Evolutionary conservation across 331 rosid species (phyloP).

Genomic region (Cucumis variabilis): DNA sequence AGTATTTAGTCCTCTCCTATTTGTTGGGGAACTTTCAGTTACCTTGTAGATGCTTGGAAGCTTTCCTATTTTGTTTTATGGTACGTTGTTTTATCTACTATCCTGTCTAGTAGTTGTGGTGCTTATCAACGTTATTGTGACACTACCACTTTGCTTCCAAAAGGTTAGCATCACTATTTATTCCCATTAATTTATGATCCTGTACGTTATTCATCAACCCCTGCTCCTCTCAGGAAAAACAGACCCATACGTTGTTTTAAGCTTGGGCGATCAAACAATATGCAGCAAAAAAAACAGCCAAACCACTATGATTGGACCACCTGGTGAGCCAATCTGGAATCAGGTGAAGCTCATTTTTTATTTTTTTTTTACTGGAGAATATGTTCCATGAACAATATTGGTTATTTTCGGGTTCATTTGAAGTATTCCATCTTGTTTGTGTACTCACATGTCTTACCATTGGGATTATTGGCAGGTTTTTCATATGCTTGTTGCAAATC

Average conservation of each 20-base stretch:
- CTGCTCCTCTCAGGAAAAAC: constrained; percentile 74
- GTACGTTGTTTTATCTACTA: constrained; percentile 48
- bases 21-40: constrained; percentile 92
- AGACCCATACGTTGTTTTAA: constrained; percentile 87
- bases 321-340: constrained; percentile 99
- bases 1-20: no score
- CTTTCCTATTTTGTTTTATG: constrained; percentile 82
- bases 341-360: constrained; percentile 62
- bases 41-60: constrained; percentile 97
- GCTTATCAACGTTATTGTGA: neutral
- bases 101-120: neutral
- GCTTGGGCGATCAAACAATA: constrained; percentile 83
- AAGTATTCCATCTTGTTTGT: constrained; percentile 36
- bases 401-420: neutral
- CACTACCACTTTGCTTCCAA: neutral
- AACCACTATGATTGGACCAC: constrained; percentile 94
- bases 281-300: constrained; percentile 98
- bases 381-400: constrained; percentile 13
- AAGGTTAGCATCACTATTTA: neutral
- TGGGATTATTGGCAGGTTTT: constrained; percentile 72
- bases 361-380: neutral
- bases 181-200: neutral
- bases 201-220: constrained; percentile 2
- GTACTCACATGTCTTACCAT: constrained; percentile 30
- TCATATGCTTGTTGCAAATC: constrained; percentile 89